These are phyloP conservation scores for Cardamine resedifolia DNA, from an alignment of 345 rosid genomes.

Conservation along the genomic window DNA sequence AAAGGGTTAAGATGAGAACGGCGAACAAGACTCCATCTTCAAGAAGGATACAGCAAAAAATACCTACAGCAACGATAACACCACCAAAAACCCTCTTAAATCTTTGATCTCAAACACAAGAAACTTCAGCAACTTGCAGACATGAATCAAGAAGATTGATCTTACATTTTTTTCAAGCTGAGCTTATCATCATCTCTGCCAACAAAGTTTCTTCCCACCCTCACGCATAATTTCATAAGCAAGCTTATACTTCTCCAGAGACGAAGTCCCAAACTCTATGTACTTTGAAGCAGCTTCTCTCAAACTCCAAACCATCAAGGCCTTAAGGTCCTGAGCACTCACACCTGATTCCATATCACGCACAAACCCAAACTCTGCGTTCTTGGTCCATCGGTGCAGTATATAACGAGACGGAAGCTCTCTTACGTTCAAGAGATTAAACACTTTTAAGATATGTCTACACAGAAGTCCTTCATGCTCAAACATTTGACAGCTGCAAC, in stretches of 20 bases:
- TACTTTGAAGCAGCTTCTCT: slow-evolving; percentile 83
- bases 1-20: slow-evolving; percentile 10
- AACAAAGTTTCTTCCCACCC: slow-evolving; percentile 75
- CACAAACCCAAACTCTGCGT: slow-evolving; percentile 68
- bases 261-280: slow-evolving; percentile 65
- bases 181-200: slow-evolving; percentile 54
- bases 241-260: slow-evolving; percentile 73
- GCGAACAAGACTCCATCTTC: slow-evolving; percentile 22
- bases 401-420: slow-evolving; percentile 75
- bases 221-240: slow-evolving; percentile 82
- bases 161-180: slow-evolving; percentile 25
- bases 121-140: slow-evolving; percentile 12
- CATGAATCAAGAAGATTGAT: slow-evolving; percentile 1
- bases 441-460: slow-evolving; percentile 75
- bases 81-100: neutral
- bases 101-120: neutral
- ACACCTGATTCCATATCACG: slow-evolving; percentile 57
- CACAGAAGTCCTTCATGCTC: slow-evolving; percentile 86
- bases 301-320: slow-evolving; percentile 83
- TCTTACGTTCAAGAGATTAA: slow-evolving; percentile 60
- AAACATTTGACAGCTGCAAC: slow-evolving; percentile 92
- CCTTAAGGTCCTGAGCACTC: slow-evolving; percentile 60
- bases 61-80: slow-evolving; percentile 17
- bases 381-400: slow-evolving; percentile 83
- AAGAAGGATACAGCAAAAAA: slow-evolving; percentile 1